Evolutionary conservation across 192 early-diverging fungal genomes (phyloP), one percentile per base, ranked within the genome.

Genomic region (Coemansia sp.): DNA sequence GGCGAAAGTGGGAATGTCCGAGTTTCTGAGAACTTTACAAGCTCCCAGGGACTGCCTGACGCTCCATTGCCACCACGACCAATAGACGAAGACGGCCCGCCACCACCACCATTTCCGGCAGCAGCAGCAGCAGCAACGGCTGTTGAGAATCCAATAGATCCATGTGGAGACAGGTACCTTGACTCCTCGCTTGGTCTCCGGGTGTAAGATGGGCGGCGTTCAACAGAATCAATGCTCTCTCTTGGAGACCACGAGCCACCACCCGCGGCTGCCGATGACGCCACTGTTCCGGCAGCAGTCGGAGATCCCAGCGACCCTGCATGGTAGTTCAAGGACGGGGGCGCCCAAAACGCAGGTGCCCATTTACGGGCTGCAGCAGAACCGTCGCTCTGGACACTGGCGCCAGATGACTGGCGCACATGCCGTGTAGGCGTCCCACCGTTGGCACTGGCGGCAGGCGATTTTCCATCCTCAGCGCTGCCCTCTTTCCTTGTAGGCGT

Each of bases 341-440:
- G 78, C 12, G 69, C 66, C 78, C 78, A 81, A 43, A 81, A 75
- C 14, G 72, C 72, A 9, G 78, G 73, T 16, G 78, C 73, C 69
- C 78, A 72, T 24, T 53, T 58, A 1, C 56, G 56, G 14, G 33
- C 56, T 6, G 8, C 53, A 56, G 53, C 18, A 15, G 49, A 24
- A 21, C 23, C 49, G 49, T 52, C 11, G 12, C 49, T 52, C 49
- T 52, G 49, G 0, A 52, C 23, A 12, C 49, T 52, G 7, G 49
- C 23, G 7, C 49, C 49, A 24, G 49, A 52, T 24, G 49, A 52
- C 20, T 52, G 20, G 7, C 49, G 20, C 23, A 24, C 9, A 30
- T 52, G 49, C 9, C 49, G 20, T 20, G 49, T 52, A 3, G 49
- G 21, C 49, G 23, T 24, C 10, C 56, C 56, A 15, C 10, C 53